phyloP scores from a whole-genome alignment of 495 filamentous ascomycete genomes.

The Penicillium argentinense region DNA sequence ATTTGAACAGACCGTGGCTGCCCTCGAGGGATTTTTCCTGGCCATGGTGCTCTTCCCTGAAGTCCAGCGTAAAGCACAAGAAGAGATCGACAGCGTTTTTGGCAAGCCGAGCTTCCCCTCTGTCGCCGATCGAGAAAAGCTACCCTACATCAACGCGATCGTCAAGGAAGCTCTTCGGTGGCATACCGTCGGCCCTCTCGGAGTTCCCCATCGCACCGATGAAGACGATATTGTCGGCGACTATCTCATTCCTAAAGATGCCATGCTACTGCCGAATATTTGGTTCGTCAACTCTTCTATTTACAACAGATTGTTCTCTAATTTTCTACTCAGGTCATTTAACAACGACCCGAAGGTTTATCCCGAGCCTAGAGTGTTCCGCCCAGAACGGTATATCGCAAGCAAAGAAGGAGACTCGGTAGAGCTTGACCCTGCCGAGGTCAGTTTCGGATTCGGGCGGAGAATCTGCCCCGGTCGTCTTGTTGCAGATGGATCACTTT shows the following conservation, averaged over 20 bases:
- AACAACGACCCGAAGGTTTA: slow-evolving; percentile 35
- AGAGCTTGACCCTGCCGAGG: slow-evolving; percentile 26
- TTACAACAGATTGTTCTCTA: background rate
- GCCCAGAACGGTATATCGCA: slow-evolving; percentile 28
- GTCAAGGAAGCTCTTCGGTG: slow-evolving; percentile 47
- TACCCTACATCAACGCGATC: slow-evolving; percentile 45
- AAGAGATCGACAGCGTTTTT: slow-evolving; percentile 56
- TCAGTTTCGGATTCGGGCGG: slow-evolving; percentile 33
- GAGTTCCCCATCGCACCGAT: slow-evolving; percentile 54
- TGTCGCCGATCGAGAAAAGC: slow-evolving; percentile 24
- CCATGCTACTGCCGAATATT: slow-evolving; percentile 46
- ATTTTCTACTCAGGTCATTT: slow-evolving; percentile 22
- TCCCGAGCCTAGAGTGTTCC: slow-evolving; percentile 25
- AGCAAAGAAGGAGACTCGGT: background rate
- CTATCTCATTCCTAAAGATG: slow-evolving; percentile 51
- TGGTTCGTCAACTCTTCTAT: slow-evolving; percentile 28
- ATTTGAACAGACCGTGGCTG: slow-evolving; percentile 28
- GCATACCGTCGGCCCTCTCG: slow-evolving; percentile 43
- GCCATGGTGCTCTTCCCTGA: slow-evolving; percentile 51
- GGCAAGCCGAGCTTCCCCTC: slow-evolving; percentile 29
- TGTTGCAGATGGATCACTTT: slow-evolving; percentile 30
- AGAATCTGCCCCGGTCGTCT: slow-evolving; percentile 32
- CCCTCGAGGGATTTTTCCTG: slow-evolving; percentile 41
- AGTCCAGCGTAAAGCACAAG: slow-evolving; percentile 53
- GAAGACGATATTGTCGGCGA: slow-evolving; percentile 55